phyloP scores from a whole-genome alignment of 192 early-diverging fungal species.

The Irineochytrium annulatum region DNA sequence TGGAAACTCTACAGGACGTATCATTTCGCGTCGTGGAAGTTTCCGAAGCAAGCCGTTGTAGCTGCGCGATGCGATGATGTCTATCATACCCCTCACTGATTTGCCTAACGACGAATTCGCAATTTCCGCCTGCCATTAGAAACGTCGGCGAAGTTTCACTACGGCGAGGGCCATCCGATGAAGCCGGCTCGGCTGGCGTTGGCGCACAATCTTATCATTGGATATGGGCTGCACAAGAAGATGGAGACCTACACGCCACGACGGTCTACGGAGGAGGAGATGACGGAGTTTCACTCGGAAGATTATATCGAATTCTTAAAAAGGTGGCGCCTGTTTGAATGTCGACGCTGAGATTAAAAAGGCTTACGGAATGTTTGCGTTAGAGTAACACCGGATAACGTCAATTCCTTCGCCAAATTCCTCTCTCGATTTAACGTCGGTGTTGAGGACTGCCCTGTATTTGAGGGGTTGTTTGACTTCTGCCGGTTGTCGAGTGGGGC shows the following conservation, averaged over 20 bases:
- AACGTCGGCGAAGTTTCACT: slow-evolving; percentile 29
- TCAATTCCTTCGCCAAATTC: slow-evolving; percentile 33
- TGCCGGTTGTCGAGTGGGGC: slow-evolving; percentile 84
- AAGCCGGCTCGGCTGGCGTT: slow-evolving; percentile 94
- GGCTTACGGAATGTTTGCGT: neutral
- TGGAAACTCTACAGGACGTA: neutral
- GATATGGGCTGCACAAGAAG: slow-evolving; percentile 89
- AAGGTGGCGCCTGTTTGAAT: slow-evolving; percentile 12
- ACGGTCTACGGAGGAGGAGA: slow-evolving; percentile 78
- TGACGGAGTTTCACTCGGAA: slow-evolving; percentile 90
- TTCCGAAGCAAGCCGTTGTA: neutral
- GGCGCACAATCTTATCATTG: slow-evolving; percentile 87
- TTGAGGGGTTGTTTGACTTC: slow-evolving; percentile 94
- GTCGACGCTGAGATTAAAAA: neutral
- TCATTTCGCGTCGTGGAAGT: neutral
- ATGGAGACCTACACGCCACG: slow-evolving; percentile 82
- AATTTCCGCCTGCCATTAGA: slow-evolving; percentile 2
- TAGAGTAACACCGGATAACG: slow-evolving; percentile 53
- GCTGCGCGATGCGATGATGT: neutral
- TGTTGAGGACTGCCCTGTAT: slow-evolving; percentile 92
- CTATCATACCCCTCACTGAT: neutral
- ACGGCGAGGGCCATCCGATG: slow-evolving; percentile 82
- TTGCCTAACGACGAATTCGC: neutral
- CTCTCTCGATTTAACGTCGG: slow-evolving; percentile 67
- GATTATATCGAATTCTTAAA: slow-evolving; percentile 89